A percentile compares a stretch with the other conserved stretches of the same genome.
phyloP scores from a whole-genome alignment of 106 monocot species.

The Hemerocallis citrina region DNA sequence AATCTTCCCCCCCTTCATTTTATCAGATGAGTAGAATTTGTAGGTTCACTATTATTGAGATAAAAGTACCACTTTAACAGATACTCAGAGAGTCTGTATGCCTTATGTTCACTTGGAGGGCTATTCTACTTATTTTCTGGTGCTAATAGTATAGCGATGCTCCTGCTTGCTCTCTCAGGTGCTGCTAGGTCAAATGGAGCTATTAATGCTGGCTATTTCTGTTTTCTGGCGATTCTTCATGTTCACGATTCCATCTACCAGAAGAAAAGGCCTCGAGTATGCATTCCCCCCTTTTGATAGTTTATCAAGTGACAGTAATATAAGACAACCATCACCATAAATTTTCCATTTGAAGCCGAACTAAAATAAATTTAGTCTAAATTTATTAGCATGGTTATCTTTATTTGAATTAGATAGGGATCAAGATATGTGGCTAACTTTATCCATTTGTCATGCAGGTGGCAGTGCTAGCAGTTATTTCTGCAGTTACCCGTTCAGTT shows the following conservation, averaged over 20 bases:
- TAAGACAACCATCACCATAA: background rate
- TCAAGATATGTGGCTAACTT: background rate
- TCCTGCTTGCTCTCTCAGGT: slow-evolving; percentile 59
- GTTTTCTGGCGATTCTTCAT: slow-evolving; percentile 41
- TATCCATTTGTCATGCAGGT: slow-evolving; percentile 25
- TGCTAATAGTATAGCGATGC: slow-evolving; percentile 33
- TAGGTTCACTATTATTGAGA: slow-evolving; percentile 1
- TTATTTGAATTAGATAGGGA: background rate
- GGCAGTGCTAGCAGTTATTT: slow-evolving; percentile 32
- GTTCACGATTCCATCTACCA: slow-evolving; percentile 30
- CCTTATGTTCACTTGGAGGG: slow-evolving; percentile 56
- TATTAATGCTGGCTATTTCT: slow-evolving; percentile 77
- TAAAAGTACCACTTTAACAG: slow-evolving; percentile 26
- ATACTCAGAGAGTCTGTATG: slow-evolving; percentile 75
- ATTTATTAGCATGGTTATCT: background rate
- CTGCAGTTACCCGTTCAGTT: slow-evolving; percentile 21
- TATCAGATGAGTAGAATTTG: background rate
- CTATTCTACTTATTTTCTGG: slow-evolving; percentile 60
- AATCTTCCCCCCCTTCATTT: background rate
- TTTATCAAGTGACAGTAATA: no score
- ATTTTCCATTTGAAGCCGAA: background rate
- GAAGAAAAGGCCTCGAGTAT: slow-evolving; percentile 32
- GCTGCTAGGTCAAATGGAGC: slow-evolving; percentile 73
- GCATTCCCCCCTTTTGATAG: background rate
- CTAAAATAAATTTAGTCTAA: background rate